Percentiles rank a stretch among this genome's conserved stretches.
Conservation (phyloP, 2,329 filamentous ascomycete genomes). For the Fusarium irregulare region DNA sequence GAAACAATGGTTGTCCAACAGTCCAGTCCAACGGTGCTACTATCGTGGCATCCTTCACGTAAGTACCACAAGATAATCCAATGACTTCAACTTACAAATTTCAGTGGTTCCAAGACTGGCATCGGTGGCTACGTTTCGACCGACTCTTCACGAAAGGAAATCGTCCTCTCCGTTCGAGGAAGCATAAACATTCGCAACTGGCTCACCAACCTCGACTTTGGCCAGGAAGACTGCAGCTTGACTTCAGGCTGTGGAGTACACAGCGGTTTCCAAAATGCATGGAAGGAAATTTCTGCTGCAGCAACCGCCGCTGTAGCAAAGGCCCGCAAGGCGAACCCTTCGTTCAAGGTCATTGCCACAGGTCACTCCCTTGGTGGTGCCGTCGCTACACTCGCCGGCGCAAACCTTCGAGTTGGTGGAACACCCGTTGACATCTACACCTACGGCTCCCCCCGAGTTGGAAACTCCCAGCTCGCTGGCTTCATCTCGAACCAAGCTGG, state of each 20-base stretch:
- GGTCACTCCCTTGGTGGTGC: conserved; percentile 78
- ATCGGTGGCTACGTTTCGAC: conserved; percentile 63
- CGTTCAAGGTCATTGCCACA: conserved; percentile 66
- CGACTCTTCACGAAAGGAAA: conserved; percentile 61
- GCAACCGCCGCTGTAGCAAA: conserved; percentile 58
- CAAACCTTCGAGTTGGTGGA: conserved; percentile 63
- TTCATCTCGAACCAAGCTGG: conserved; percentile 66
- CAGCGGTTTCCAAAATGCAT: conserved; percentile 69
- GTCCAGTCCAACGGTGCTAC: conserved; percentile 58
- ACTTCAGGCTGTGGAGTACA: conserved; percentile 62
- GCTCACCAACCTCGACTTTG: conserved; percentile 63
- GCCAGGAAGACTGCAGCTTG: conserved; percentile 47
- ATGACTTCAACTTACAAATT: conserved; percentile 37
- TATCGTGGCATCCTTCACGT: conserved; percentile 58
- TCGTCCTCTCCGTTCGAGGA: conserved; percentile 72
- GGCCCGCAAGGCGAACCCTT: conserved; percentile 60
- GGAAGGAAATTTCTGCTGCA: conserved; percentile 61
- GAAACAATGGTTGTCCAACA: conserved; percentile 56
- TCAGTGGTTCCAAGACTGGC: conserved; percentile 57
- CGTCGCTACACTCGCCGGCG: conserved; percentile 69
- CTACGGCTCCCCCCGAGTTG: conserved; percentile 74
- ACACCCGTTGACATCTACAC: conserved; percentile 68
- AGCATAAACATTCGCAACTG: conserved; percentile 69
- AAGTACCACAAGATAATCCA: conserved; percentile 29
- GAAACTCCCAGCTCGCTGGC: conserved; percentile 64